These are phyloP conservation scores for Cyberlindnera euphorbiae DNA, from an alignment of 805 yeast genomes.

Conservation along the genomic window DNA sequence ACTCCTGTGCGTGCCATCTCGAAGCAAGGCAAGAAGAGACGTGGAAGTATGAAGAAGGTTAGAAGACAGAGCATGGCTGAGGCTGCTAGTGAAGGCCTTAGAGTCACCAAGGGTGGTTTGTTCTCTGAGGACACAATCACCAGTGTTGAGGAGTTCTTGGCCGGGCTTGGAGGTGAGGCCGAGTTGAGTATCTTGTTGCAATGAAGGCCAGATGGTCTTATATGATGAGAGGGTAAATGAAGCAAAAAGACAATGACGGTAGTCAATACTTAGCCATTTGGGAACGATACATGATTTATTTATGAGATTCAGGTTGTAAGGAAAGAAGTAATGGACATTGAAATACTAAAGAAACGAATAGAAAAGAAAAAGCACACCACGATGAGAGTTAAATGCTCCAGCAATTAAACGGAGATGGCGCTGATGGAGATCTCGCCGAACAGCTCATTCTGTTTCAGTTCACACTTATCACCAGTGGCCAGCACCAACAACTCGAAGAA, in stretches of 20 bases:
- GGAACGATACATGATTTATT: too few relatives aligned
- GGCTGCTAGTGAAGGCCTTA: constrained; percentile 69
- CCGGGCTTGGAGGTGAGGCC: constrained; percentile 43
- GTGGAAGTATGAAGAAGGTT: constrained; percentile 31
- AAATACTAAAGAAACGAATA: neutral
- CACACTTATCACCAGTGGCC: constrained; percentile 71
- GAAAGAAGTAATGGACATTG: neutral
- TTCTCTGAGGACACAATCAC: constrained; percentile 71
- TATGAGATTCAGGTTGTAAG: too few relatives aligned
- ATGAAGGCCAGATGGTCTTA: too few relatives aligned
- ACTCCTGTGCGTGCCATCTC: constrained; percentile 18
- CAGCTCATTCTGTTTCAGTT: constrained; percentile 52
- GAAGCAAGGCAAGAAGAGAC: constrained; percentile 16
- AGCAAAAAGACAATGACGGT: too few relatives aligned
- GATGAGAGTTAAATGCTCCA: too few relatives aligned
- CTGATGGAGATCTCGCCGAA: constrained; percentile 48
- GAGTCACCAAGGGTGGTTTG: constrained; percentile 71
- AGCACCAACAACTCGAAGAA: constrained; percentile 81
- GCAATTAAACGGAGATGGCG: neutral
- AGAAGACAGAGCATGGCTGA: constrained; percentile 68
- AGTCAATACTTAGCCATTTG: too few relatives aligned
- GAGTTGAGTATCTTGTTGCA: constrained; percentile 34
- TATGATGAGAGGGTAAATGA: too few relatives aligned
- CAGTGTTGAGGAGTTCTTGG: constrained; percentile 66
- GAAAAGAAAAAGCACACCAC: too few relatives aligned